Base-by-base conservation (phyloP, 2,329 filamentous ascomycete genomes). In the Aspergillus ruber region DNA sequence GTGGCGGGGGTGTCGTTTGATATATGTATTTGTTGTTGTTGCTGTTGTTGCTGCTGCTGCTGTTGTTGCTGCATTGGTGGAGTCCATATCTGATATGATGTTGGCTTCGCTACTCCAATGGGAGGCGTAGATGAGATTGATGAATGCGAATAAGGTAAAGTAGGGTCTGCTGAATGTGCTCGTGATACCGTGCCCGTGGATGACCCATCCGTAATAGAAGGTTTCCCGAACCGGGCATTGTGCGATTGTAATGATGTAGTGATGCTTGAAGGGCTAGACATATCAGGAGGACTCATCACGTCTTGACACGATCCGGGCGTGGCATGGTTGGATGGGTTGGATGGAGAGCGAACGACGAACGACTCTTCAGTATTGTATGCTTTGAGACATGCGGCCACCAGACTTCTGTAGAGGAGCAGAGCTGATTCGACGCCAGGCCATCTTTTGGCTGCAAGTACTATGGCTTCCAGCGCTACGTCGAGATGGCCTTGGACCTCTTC, bases 361-460 rank as follows among this genome's bases (percentile, higher is more conserved):
- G 58, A 74, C 35, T 78, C 72, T 20, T 76, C 74, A 6, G 73
- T 80, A 52, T 90, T 85, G 67, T 95, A 98, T 58, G 89, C 90
- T 64, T 88, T 90, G 59, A 97, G 74, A 59, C 90, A 95, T 10
- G 90, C 90, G 49, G 80, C 82, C 42, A 91, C 85, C 43, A 98
- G 81, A 53, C 88, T 90, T n/a, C 80, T 77, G 63, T 96, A 97
- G 10, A 97, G 79, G 57, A 93, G 82, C 8, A 88, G 83, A 3
- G 90, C 90, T 13, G 89, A 86, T 35, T 84, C 80, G 1, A 91
- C 90, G 9, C 91, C 93, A 0, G 93, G 93, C 93, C 93, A 97
- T 50, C 90, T 80, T 60, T 91, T 86, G 0, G 87, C 86, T 48
- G 88, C 90, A 48, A 85, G 81, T 49, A 84, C 79, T 50, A 97